These are phyloP conservation scores for Neofusicoccum parvum DNA, from an alignment of 2,329 filamentous ascomycete genomes.

Conservation along the genomic window DNA sequence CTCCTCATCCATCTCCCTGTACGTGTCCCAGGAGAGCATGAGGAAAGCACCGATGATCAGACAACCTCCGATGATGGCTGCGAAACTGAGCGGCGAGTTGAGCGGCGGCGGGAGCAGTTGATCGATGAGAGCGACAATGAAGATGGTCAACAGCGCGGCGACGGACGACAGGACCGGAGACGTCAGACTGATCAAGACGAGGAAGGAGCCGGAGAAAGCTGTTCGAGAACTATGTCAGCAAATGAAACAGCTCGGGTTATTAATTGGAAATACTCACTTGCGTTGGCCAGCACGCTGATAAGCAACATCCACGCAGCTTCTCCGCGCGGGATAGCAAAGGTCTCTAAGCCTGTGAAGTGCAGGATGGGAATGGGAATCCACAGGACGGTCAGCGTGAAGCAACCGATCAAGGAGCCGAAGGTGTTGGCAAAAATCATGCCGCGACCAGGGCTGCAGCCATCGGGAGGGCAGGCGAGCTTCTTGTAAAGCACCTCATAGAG, in stretches of 20 bases:
- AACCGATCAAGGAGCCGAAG: slow-evolving; percentile 83
- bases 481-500: slow-evolving; percentile 98
- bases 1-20: slow-evolving; percentile 88
- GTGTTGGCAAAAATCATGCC: slow-evolving; percentile 95
- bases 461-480: slow-evolving; percentile 86
- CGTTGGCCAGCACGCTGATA: slow-evolving; percentile 83
- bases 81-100: slow-evolving; percentile 72
- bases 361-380: slow-evolving; percentile 91
- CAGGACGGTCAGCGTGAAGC: slow-evolving; percentile 81
- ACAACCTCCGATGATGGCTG: slow-evolving; percentile 78
- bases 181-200: slow-evolving; percentile 89
- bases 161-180: slow-evolving; percentile 91
- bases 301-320: slow-evolving; percentile 78
- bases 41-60: slow-evolving; percentile 87
- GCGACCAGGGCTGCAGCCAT: slow-evolving; percentile 80
- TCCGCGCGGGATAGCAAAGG: slow-evolving; percentile 78
- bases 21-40: slow-evolving; percentile 89
- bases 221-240: not conserved
- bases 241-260: not conserved
- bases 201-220: slow-evolving; percentile 87
- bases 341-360: slow-evolving; percentile 76
- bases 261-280: slow-evolving; percentile 54
- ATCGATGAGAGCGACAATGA: slow-evolving; percentile 90
- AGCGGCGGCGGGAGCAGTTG: slow-evolving; percentile 71
- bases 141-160: slow-evolving; percentile 91